phyloP scores from a whole-genome alignment of 2,329 filamentous ascomycete species.

The Xylaria arbuscula region DNA sequence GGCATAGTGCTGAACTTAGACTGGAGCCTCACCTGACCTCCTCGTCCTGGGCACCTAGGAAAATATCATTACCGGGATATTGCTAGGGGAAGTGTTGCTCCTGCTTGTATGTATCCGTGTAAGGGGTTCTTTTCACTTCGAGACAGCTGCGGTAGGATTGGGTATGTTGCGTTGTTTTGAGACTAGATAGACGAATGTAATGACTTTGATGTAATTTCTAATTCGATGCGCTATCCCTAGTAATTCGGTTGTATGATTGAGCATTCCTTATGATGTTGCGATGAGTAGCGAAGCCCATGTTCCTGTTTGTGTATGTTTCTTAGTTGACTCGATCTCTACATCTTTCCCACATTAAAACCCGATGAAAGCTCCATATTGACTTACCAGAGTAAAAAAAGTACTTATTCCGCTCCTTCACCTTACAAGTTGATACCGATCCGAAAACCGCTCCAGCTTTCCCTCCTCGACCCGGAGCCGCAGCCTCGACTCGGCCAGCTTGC shows the following conservation, averaged over 20 bases:
- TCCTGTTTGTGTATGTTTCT: background rate
- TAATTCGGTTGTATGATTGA: background rate
- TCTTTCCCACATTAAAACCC: background rate
- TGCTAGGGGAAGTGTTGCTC: background rate
- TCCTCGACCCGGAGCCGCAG: background rate
- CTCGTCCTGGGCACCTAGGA: conserved; percentile 9
- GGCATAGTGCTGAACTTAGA: conserved; percentile 12
- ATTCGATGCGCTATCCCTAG: background rate
- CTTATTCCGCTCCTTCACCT: background rate
- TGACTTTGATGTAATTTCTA: conserved; percentile 25
- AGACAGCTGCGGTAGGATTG: conserved; percentile 20
- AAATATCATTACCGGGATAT: background rate
- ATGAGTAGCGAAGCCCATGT: too few relatives aligned
- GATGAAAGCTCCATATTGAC: background rate
- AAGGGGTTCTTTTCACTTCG: conserved; percentile 9
- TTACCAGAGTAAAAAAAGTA: background rate
- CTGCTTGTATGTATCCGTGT: conserved; percentile 35
- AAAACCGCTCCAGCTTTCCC: conserved; percentile 2
- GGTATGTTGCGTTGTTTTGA: conserved; percentile 24
- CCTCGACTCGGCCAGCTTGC: background rate
- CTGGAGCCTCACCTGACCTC: conserved; percentile 9
- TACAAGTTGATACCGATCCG: background rate
- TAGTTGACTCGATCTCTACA: background rate
- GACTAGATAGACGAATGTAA: conserved; percentile 37
- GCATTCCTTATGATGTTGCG: background rate